These are phyloP conservation scores for Scedosporium apiospermum DNA, from an alignment of 2,329 filamentous ascomycete genomes.

Conservation along the genomic window DNA sequence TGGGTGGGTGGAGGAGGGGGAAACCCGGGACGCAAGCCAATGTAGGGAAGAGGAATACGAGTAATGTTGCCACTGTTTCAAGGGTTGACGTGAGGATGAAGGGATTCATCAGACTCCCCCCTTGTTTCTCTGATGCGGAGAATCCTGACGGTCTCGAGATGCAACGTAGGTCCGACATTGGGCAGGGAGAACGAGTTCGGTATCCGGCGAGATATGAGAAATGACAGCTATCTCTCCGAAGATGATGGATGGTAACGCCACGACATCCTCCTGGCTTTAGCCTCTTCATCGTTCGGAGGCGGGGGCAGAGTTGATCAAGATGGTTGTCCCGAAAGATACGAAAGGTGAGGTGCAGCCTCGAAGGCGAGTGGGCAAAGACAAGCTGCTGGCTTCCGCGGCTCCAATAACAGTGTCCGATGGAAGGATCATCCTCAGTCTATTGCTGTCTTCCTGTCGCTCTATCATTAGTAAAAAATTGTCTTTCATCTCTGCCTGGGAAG, in stretches of 20 bases:
- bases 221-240: constrained; percentile 1
- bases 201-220: background rate
- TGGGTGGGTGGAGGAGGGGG: background rate
- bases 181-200: background rate
- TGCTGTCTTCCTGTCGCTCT: too few relatives aligned
- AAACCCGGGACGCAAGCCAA: too few relatives aligned
- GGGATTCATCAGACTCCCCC: too few relatives aligned
- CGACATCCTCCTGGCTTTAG: background rate
- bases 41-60: too few relatives aligned
- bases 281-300: background rate
- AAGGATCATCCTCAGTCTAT: too few relatives aligned
- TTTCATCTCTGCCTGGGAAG: background rate
- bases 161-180: background rate
- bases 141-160: background rate
- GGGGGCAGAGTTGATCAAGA: background rate
- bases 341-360: background rate
- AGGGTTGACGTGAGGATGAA: too few relatives aligned
- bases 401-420: background rate
- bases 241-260: background rate
- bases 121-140: too few relatives aligned
- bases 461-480: too few relatives aligned
- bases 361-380: background rate
- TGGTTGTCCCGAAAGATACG: background rate
- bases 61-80: too few relatives aligned
- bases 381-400: background rate